Evolutionary conservation across 495 filamentous ascomycete species (phyloP), one percentile per base, ranked within the genome.

Genomic region (Penicillium riverlandense): DNA sequence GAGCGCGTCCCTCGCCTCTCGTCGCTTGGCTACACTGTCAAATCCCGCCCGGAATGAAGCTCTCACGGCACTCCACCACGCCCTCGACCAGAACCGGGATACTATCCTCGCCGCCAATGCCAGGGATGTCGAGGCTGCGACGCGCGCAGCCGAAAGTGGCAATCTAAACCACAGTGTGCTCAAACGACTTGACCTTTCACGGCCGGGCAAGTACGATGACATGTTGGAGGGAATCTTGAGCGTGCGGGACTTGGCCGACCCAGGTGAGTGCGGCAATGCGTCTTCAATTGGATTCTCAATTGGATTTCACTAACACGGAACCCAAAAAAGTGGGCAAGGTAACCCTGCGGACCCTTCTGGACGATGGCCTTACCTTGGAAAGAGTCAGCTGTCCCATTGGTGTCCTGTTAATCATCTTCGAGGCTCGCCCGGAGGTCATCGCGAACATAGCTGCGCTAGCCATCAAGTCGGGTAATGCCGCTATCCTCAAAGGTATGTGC

Each of bases 391-490:
- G 88, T 56, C 92, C 92, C 2, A 97, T 99, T 50, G 92, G 92
- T 38, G 90, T 96, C 14, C 78, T 99, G 16, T 74, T 98, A 38
- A 95, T 97, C 52, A 97, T 98, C 47, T 98, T 98, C 56, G 92
- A 98, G 66, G 94, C 94, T 15, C 85, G 92, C 28, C 92, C 92
- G 8, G 92, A 99, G 62, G 94, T 99, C 44, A 99, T 99, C 61
- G 92, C 94, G 35, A 99, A 99, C 57, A 97, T 99, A 48, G 88
- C 91, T 42, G 85, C 94, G n/a, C 74, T 99, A 31, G 89, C 94
- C 9, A 84, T 99, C 50, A 99, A 99, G 62, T 96, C 92, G 11
- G 92, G 89, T 43, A 99, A 99, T 70, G 85, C 92, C 22, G 92
- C 90, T 44, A 97, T 99, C 47, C 69, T 99, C 37, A 99, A 99